These are phyloP conservation scores for Sophora flavescens DNA, from an alignment of 306 rosid genomes.

Conservation along the genomic window DNA sequence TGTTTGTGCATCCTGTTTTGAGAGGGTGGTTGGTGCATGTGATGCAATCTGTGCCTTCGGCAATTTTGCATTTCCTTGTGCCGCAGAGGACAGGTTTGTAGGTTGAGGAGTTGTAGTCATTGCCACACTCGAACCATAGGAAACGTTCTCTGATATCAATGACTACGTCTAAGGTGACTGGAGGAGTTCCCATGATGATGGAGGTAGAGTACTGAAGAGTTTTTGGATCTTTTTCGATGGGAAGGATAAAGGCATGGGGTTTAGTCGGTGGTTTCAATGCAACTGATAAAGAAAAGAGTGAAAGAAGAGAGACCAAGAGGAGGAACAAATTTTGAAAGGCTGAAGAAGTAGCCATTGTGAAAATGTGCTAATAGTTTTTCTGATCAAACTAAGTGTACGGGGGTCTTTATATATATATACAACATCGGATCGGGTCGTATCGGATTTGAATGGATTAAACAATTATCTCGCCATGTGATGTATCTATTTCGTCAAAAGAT, in stretches of 20 bases:
- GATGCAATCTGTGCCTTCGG: slow-evolving; percentile 37
- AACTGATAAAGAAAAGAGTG: neutral
- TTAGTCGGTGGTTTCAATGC: neutral
- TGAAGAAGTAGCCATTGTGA: slow-evolving; percentile 39
- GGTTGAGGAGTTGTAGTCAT: slow-evolving; percentile 42
- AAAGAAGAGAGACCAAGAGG: slow-evolving; percentile 2
- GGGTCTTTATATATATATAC: slow-evolving; percentile 9
- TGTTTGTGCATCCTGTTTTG: slow-evolving; percentile 45
- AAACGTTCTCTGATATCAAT: slow-evolving; percentile 52
- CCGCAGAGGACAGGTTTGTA: slow-evolving; percentile 22
- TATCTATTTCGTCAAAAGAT: neutral
- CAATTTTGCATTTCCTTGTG: slow-evolving; percentile 29
- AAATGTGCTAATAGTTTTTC: neutral
- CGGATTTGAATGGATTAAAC: neutral
- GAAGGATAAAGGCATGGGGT: slow-evolving; percentile 42
- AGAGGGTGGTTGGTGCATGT: slow-evolving; percentile 43
- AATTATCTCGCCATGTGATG: slow-evolving; percentile 21
- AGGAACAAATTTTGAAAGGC: slow-evolving; percentile 2
- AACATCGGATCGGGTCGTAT: neutral
- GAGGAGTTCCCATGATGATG: slow-evolving; percentile 50
- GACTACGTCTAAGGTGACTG: neutral
- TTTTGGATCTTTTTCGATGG: slow-evolving; percentile 44
- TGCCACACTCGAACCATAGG: slow-evolving; percentile 50
- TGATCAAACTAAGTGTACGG: neutral
- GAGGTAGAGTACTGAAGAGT: slow-evolving; percentile 52